Conservation (phyloP, 1,284 basidiomycete genomes). For the Gomphus bonarii region DNA sequence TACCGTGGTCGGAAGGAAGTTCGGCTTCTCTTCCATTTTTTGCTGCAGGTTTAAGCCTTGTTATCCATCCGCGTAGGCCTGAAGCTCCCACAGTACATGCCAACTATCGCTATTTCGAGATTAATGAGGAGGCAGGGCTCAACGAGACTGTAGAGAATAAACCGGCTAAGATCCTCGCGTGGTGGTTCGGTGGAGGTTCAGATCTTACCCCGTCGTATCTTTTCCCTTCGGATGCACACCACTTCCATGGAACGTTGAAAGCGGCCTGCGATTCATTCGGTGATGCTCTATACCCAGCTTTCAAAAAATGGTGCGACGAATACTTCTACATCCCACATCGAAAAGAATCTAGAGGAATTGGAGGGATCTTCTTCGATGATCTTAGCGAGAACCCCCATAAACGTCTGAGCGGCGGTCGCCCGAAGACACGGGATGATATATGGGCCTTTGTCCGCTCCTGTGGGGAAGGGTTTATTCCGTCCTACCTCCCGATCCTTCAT, state of each 20-base stretch:
- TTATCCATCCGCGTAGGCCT: conserved; percentile 91
- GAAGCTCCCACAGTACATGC: conserved; percentile 89
- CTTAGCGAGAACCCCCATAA: conserved; percentile 52
- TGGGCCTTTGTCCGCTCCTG: conserved; percentile 66
- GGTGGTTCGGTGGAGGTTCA: conserved; percentile 99
- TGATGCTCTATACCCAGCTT: conserved; percentile 58
- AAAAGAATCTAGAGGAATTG: conserved; percentile 82
- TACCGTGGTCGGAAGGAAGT: conserved; percentile 47
- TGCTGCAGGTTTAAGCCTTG: conserved; percentile 84
- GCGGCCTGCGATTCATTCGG: conserved; percentile 71
- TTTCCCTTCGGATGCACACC: conserved; percentile 75
- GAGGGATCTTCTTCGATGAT: conserved; percentile 97
- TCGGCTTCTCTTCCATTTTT: conserved; percentile 74
- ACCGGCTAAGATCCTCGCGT: conserved; percentile 54
- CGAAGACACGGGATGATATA: conserved; percentile 50
- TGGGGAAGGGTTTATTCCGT: conserved; percentile 76
- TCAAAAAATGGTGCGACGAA: conserved; percentile 96
- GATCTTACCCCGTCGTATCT: conserved; percentile 95
- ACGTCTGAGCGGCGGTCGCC: conserved; percentile 42
- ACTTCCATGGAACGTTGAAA: conserved; percentile 83
- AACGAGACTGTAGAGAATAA: conserved; percentile 18
- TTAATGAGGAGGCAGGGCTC: conserved; percentile 41
- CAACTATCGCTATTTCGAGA: conserved; percentile 98
- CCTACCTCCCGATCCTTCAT: conserved; percentile 78
- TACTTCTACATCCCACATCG: conserved; percentile 96